These are phyloP conservation scores for Pholiota conissans DNA, from an alignment of 768 basidiomycete genomes.

Conservation along the genomic window DNA sequence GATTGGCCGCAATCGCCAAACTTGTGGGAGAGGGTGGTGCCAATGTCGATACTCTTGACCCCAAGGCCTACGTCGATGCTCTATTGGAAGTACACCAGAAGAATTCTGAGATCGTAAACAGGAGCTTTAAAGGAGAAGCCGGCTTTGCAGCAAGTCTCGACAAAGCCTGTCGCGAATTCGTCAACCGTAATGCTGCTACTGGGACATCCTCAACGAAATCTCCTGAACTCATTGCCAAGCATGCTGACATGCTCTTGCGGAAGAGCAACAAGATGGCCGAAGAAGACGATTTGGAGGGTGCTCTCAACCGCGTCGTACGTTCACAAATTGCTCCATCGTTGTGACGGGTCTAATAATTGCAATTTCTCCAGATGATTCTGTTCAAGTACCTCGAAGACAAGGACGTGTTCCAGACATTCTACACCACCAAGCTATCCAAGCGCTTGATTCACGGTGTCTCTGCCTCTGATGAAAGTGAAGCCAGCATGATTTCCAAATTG, in stretches of 20 bases:
- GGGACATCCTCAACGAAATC: constrained; percentile 88
- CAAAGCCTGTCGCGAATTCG: constrained; percentile 96
- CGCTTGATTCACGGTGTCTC: constrained; percentile 92
- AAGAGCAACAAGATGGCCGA: constrained; percentile 99
- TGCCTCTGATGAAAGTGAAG: constrained; percentile 95
- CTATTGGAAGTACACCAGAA: constrained; percentile 91
- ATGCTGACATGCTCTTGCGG: constrained; percentile 86
- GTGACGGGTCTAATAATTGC: constrained; percentile 21
- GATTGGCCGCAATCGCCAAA: constrained; percentile 81
- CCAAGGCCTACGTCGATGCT: constrained; percentile 95
- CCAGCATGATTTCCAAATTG: constrained; percentile 98
- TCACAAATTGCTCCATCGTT: constrained; percentile 28
- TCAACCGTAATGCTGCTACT: constrained; percentile 92
- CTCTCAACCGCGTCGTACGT: constrained; percentile 87
- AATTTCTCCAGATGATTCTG: constrained; percentile 79
- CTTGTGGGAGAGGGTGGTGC: constrained; percentile 63
- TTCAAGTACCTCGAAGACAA: constrained; percentile 99
- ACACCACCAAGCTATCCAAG: constrained; percentile 93
- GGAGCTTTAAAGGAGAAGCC: constrained; percentile 93
- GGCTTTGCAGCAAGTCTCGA: constrained; percentile 96
- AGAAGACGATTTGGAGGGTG: constrained; percentile 89
- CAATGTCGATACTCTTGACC: constrained; percentile 75
- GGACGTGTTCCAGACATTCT: constrained; percentile 99
- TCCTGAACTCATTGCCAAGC: constrained; percentile 93
- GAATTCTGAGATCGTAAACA: constrained; percentile 88